phyloP scores from a whole-genome alignment of 441 rosid genomes.

The Aleurites moluccanus region DNA sequence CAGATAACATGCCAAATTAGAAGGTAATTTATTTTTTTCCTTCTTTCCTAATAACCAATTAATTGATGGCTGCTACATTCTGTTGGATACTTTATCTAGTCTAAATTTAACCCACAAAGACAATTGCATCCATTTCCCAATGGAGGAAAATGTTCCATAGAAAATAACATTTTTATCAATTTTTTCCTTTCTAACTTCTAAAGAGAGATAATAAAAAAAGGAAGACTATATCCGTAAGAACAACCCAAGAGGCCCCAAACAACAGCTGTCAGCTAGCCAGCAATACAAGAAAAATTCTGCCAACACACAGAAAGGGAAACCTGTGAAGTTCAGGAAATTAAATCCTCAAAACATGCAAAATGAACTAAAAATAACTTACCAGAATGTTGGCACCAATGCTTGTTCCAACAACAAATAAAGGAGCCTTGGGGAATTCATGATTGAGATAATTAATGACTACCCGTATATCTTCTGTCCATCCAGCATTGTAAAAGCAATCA shows the following conservation, averaged over 20 bases:
- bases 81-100: background rate
- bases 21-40: background rate
- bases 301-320: background rate
- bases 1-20: background rate
- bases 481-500: constrained; percentile 92
- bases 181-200: background rate
- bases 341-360: constrained; percentile 1
- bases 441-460: constrained; percentile 56
- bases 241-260: background rate
- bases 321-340: background rate
- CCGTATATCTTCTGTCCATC: constrained; percentile 77
- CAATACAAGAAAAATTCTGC: background rate
- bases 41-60: background rate
- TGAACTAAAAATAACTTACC: constrained; percentile 38
- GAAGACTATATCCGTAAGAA: background rate
- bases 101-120: background rate
- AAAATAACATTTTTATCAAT: background rate
- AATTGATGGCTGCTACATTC: background rate
- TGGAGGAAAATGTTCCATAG: background rate
- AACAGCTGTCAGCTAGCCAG: background rate
- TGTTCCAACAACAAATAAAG: constrained; percentile 78
- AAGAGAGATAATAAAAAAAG: background rate
- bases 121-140: background rate
- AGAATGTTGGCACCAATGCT: constrained; percentile 88
- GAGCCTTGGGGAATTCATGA: constrained; percentile 59